These are phyloP conservation scores for Claviceps sorghi DNA, from an alignment of 2,329 filamentous ascomycete species.

Conservation along the genomic window DNA sequence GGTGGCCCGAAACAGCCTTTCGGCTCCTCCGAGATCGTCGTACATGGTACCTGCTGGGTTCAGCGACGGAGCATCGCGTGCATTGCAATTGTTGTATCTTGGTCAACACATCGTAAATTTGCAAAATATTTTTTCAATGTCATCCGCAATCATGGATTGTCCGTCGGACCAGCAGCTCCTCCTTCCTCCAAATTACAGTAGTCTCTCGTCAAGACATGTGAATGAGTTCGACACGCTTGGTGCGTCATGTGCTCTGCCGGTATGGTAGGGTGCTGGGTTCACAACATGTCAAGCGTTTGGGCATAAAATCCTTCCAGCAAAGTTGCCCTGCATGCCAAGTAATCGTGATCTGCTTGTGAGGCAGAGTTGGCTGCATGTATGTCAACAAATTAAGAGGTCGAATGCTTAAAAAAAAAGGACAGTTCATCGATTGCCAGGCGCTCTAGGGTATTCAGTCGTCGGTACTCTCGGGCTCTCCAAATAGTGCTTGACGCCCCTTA, in stretches of 20 bases:
- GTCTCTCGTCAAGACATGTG: neutral
- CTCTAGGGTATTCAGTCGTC: neutral
- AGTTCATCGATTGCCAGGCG: neutral
- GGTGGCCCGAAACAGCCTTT: neutral
- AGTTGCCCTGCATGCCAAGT: too few species aligned
- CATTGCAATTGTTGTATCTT: neutral
- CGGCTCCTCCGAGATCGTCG: conserved; percentile 1
- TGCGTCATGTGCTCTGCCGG: neutral
- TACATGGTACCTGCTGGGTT: neutral
- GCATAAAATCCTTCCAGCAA: too few species aligned
- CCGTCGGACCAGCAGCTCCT: neutral
- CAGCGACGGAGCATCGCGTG: neutral
- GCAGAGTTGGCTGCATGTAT: too few species aligned
- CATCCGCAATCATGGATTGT: neutral
- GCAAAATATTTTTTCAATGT: neutral
- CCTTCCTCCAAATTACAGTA: neutral
- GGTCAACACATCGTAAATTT: neutral
- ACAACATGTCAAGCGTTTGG: neutral
- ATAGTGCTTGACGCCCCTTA: neutral
- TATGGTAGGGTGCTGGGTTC: neutral
- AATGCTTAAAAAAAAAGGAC: neutral
- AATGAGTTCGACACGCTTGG: neutral
- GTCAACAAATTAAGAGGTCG: neutral
- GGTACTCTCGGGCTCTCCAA: neutral
- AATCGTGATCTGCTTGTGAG: neutral